A percentile compares a stretch with the other conserved stretches of the same genome.
These are phyloP conservation scores for Lagenidium sp. DNA, from an alignment of 352 stramenopile species.

Conservation along the genomic window DNA sequence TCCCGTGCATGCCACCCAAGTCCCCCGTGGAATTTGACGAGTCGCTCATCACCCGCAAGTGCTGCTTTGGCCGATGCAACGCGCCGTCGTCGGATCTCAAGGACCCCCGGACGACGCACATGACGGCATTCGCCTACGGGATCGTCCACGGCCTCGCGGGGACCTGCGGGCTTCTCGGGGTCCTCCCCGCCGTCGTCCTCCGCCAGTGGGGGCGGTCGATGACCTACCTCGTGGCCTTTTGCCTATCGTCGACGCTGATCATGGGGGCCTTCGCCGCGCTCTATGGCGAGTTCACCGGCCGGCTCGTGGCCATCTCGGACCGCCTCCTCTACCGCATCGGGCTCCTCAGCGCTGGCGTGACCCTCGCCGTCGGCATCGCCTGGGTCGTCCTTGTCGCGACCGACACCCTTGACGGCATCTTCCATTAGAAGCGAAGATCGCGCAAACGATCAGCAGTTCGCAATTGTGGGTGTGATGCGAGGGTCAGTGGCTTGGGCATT, in stretches of 20 bases:
- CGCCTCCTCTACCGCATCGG: constrained; percentile 24
- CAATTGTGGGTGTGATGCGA: too few relatives aligned
- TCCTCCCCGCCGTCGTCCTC: constrained; percentile 66
- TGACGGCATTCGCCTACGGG: constrained; percentile 46
- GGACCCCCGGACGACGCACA: constrained; percentile 16
- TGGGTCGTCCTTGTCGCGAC: constrained; percentile 31
- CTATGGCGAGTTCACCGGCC: constrained; percentile 38
- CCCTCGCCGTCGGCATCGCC: constrained; percentile 27
- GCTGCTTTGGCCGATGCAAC: constrained; percentile 27
- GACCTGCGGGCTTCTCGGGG: constrained; percentile 33
- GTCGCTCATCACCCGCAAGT: constrained; percentile 23
- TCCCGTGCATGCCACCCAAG: neutral
- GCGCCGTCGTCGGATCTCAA: constrained; percentile 36
- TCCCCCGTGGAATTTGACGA: constrained; percentile 13
- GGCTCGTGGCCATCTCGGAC: constrained; percentile 14
- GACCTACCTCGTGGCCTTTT: constrained; percentile 70
- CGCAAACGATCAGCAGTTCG: too few relatives aligned
- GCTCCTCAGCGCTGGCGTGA: constrained; percentile 27
- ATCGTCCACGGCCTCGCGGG: constrained; percentile 65
- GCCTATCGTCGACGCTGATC: constrained; percentile 49
- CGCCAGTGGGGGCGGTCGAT: constrained; percentile 30
- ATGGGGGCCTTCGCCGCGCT: constrained; percentile 66
- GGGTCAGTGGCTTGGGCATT: too few relatives aligned
- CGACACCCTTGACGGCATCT: constrained; percentile 28
- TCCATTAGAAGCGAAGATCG: too few relatives aligned